Base-by-base conservation (phyloP, 495 filamentous ascomycete genomes). In the Penicillium malachiteum region DNA sequence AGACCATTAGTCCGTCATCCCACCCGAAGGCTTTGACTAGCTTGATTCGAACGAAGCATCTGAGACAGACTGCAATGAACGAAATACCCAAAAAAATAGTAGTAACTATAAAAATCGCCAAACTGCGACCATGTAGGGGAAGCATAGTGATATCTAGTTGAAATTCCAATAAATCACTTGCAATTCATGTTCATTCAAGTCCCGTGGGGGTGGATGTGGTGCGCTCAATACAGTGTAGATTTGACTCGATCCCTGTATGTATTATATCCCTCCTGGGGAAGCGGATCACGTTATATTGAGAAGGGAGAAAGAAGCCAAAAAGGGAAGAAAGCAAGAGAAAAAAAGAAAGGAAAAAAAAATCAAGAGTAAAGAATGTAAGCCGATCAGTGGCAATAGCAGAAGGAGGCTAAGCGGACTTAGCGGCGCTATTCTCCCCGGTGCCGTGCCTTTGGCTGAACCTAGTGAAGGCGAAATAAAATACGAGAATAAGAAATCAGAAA, bases 1-100 rank as follows among this genome's bases (percentile, higher is more conserved):
- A 65, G 3, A 75, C 68, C 72, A 77, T 77, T 34, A 74, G 39
- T 2, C 56, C 51, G 66, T 77, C 74, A 69, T 77, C 74, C 72
- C 72, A 77, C 10, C 74, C 74, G 57, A 75, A 77, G 14, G 71
- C 70, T 55, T 62, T 71, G 50, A 77, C 70, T 7, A 77, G 48
- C 37, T 56, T 64, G 21, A 77, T 40, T 7, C 74, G 67, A 32
- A 77, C 74, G 49, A 75, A 75, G 42, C 71, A 73, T 74, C 74
- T 63, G 18, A 77, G 57, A 26, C 65, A 65, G 3, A 77, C 72
- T 0, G 70, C 54, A 44, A 74, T 65, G 30, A 75, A 72, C 0
- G 71, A 74, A 17, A 77, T 50, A 0, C 64, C 59, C 21, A 77
- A 54, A 37, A 75, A 77, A 2, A 75, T 49, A 21, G 70, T 59